Evolutionary conservation across 176 grass and related monocot genomes (phyloP).

Genomic region (Aegilops bicornis): DNA sequence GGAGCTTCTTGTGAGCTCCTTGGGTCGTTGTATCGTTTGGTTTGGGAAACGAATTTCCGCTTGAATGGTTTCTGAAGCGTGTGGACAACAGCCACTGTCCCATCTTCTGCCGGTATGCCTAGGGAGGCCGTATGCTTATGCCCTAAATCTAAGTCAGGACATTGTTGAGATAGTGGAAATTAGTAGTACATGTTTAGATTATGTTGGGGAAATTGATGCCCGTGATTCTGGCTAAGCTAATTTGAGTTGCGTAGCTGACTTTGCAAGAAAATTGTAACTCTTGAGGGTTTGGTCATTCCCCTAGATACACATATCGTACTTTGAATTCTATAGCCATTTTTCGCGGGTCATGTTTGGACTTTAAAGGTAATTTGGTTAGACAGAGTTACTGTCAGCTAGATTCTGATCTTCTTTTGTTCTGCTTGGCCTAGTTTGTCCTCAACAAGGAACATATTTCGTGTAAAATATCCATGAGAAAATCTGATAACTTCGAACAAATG

Average conservation of each 20-base stretch:
- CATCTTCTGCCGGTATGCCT: not conserved
- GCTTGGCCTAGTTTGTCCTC: slow-evolving; percentile 13
- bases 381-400: not conserved
- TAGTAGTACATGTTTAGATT: not conserved
- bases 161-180: not conserved
- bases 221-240: not conserved
- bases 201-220: not conserved
- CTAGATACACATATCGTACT: not conserved
- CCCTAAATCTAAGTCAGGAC: slow-evolving; percentile 13
- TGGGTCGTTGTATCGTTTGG: not conserved
- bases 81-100: not conserved
- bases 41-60: not conserved
- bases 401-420: not conserved
- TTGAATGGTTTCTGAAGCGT: not conserved
- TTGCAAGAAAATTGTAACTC: not conserved
- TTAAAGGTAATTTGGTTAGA: not conserved
- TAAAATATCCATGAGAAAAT: not conserved
- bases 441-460: not conserved
- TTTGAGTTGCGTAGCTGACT: not conserved
- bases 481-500: not conserved
- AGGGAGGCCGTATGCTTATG: not conserved
- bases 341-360: not conserved
- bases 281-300: not conserved
- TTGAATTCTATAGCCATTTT: not conserved
- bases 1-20: not conserved